phyloP scores from a whole-genome alignment of 495 filamentous ascomycete species.

The Aspergillus asperescens region DNA sequence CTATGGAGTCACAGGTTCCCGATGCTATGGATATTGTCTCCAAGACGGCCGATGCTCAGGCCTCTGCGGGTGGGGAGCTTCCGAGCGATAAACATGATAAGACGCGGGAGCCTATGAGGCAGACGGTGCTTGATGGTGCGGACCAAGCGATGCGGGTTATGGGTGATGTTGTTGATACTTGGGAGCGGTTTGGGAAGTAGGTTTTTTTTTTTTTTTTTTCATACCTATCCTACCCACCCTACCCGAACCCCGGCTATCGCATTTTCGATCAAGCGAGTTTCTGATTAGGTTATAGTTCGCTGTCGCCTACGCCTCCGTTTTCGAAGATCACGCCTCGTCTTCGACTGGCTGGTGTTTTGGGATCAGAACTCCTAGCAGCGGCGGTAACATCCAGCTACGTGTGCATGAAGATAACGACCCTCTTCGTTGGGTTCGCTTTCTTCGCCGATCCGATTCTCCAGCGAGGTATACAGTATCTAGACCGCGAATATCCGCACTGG shows the following conservation, averaged over 20 bases:
- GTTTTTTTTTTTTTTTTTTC: constrained; percentile 21
- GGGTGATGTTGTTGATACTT: constrained; percentile 68
- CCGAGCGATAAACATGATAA: constrained; percentile 59
- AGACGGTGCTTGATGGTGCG: constrained; percentile 69
- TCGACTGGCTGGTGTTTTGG: constrained; percentile 56
- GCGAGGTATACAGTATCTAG: constrained; percentile 54
- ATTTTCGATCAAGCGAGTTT: too few species aligned
- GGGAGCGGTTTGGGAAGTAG: constrained; percentile 75
- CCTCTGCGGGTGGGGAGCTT: constrained; percentile 42
- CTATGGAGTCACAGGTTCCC: constrained; percentile 46
- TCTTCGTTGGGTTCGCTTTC: constrained; percentile 65
- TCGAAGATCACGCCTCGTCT: constrained; percentile 56
- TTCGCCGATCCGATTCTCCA: constrained; percentile 74
- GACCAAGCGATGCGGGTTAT: constrained; percentile 72
- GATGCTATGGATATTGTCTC: constrained; percentile 56
- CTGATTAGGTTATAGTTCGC: constrained; percentile 45
- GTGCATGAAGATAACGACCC: constrained; percentile 63
- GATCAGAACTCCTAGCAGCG: constrained; percentile 51
- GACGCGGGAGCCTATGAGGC: constrained; percentile 78
- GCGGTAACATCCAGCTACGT: constrained; percentile 65
- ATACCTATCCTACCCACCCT: too few species aligned
- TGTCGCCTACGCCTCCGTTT: constrained; percentile 77
- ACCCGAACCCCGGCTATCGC: too few species aligned
- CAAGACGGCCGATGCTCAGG: constrained; percentile 54
- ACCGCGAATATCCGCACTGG: constrained; percentile 68